Evolutionary conservation across 768 basidiomycete species (phyloP), one percentile per base, ranked within the genome.

Genomic region (Sarcomyxa edulis): DNA sequence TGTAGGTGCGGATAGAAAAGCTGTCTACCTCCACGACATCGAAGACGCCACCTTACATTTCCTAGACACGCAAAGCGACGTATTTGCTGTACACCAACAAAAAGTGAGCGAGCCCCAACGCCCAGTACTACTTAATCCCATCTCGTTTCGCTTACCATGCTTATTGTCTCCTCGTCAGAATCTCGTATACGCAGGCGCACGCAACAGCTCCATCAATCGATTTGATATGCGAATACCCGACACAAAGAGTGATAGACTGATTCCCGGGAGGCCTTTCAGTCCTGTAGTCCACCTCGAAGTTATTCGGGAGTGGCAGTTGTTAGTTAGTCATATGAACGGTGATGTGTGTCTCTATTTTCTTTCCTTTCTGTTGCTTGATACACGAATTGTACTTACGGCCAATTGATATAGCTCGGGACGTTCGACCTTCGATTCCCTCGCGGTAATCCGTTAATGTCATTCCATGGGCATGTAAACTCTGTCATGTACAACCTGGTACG

Each of bases 371-470:
- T 16, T 23, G 5, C 20, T 20, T 25, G 10, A 27, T 24, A 25
- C 26, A 34, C 28, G 31, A 32, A 39, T 23, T 32, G 8, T 30
- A 34, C n/a, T n/a, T n/a, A n/a, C n/a, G n/a, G n/a, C n/a, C 30
- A 32, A n/a, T 27, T 24, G n/a, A 24, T 21, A 26, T 38, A 84
- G 84, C 60, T 86, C 12, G 68, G 73, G 32, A 60, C 69, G 3
- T 81, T 72, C 44, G 84, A 88, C 56, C 55, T 83, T 35, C 76
- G 85, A 7, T 83, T 73, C 46, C 55, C 68, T 32, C 53, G 60
- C n/a, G 45, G 46, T 23, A 55, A 53, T 1, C 84, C 85, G 1
- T 21, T 74, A 2, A 53, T 71, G 37, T 46, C 52, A 5, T 78
- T 77, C 43, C 45, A 53, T 7, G 84, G 81, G 1, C 77, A 86